Percentiles rank a stretch among this genome's conserved stretches.
phyloP scores from a whole-genome alignment of 768 basidiomycete species.

The Amanita pallidorosea region DNA sequence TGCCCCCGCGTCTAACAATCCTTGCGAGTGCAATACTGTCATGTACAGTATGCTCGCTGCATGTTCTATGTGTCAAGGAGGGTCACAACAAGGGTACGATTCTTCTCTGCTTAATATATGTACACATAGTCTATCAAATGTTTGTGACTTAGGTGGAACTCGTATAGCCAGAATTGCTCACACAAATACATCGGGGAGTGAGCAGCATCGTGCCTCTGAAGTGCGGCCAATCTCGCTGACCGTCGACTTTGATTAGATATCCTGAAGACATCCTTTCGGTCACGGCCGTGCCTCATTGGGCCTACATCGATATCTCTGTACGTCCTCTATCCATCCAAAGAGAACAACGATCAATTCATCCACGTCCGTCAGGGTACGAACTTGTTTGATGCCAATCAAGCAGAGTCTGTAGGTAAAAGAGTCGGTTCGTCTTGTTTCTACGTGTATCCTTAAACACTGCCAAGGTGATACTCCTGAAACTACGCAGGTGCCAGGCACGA shows the following conservation, averaged over 20 bases:
- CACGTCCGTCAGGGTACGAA: not conserved
- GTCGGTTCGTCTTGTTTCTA: no score
- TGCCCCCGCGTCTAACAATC: not conserved
- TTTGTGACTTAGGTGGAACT: not conserved
- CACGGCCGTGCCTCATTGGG: slow-evolving; percentile 1
- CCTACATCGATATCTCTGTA: not conserved
- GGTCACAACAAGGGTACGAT: not conserved
- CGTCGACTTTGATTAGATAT: not conserved
- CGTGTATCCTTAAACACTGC: not conserved
- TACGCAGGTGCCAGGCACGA: not conserved
- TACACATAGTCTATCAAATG: not conserved
- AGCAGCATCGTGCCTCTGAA: not conserved
- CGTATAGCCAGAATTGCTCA: not conserved
- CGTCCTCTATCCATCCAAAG: not conserved
- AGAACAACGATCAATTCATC: not conserved
- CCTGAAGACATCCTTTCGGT: not conserved
- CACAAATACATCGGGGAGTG: not conserved
- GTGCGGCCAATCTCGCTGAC: not conserved
- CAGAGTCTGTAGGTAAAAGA: not conserved
- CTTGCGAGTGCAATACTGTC: slow-evolving; percentile 2
- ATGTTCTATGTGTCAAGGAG: not conserved
- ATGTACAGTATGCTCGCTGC: not conserved
- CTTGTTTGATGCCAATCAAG: not conserved
- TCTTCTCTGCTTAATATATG: not conserved
- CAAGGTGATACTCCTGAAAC: not conserved